These are phyloP conservation scores for Cercospora sp. DNA, from an alignment of 2,329 filamentous ascomycete genomes.

Conservation along the genomic window DNA sequence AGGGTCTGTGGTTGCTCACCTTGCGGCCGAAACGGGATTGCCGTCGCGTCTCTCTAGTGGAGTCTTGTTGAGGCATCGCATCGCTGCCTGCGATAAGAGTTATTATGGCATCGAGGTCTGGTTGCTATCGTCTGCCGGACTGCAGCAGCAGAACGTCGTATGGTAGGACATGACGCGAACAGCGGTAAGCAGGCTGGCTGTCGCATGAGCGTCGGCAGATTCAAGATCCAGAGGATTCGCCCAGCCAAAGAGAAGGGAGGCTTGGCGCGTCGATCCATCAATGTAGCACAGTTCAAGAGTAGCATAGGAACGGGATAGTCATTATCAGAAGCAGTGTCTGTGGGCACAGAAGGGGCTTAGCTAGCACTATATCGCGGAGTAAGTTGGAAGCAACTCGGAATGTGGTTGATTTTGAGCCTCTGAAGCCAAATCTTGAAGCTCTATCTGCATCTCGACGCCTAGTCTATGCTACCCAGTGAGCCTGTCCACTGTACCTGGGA, in stretches of 20 bases:
- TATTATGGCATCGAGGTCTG: neutral
- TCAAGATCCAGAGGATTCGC: neutral
- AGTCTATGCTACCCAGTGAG: neutral
- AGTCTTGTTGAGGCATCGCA: conserved; percentile 16
- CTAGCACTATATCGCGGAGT: neutral
- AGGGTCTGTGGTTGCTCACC: conserved; percentile 12
- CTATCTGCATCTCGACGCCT: neutral
- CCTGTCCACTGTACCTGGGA: neutral
- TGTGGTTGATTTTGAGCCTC: neutral
- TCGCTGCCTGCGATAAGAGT: conserved; percentile 5
- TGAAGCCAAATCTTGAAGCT: neutral
- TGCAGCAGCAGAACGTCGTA: neutral
- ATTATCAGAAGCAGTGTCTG: neutral
- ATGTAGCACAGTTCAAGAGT: neutral
- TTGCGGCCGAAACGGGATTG: conserved; percentile 18
- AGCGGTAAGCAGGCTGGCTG: neutral
- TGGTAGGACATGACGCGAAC: neutral
- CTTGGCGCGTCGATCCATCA: neutral
- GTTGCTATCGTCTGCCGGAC: neutral
- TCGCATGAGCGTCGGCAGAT: conserved; percentile 5
- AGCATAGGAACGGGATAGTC: neutral
- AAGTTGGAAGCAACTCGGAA: neutral
- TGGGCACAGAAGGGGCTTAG: neutral
- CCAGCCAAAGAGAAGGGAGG: neutral
- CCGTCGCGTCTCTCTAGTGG: conserved; percentile 15